Evolutionary conservation across 257 asterid species (phyloP).

Genomic region (Apocynum venetum): DNA sequence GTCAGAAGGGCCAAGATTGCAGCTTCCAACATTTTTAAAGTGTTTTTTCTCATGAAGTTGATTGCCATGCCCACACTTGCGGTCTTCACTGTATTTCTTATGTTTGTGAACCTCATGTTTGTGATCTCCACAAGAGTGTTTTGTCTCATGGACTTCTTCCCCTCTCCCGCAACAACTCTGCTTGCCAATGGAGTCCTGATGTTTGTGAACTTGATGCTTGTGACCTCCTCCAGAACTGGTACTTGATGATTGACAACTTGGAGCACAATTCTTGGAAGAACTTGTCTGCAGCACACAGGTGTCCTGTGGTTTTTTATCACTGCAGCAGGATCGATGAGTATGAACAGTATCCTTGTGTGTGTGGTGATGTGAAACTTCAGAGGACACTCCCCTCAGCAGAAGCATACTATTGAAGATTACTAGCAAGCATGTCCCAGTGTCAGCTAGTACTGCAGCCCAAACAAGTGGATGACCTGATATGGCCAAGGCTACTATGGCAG

Average conservation of each 20-base stretch:
- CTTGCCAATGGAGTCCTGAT: constrained; percentile 17
- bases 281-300: constrained; percentile 15
- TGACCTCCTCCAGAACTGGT: constrained; percentile 13
- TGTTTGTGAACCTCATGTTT: neutral
- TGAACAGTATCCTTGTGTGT: neutral
- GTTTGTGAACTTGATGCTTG: constrained; percentile 16
- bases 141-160: constrained; percentile 8
- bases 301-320: constrained; percentile 19
- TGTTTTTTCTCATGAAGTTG: neutral
- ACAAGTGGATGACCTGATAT: constrained; percentile 81
- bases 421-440: constrained; percentile 74
- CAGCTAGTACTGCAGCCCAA: constrained; percentile 83
- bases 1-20: neutral
- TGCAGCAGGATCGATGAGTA: constrained; percentile 21
- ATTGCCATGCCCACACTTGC: constrained; percentile 5
- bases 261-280: constrained; percentile 20
- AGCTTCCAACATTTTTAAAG: neutral
- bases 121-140: constrained; percentile 13
- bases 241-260: constrained; percentile 5
- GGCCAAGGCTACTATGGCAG: constrained; percentile 60
- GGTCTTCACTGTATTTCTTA: constrained; percentile 16
- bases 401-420: constrained; percentile 88
- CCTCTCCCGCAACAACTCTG: constrained; percentile 11
- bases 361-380: constrained; percentile 13
- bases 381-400: constrained; percentile 36